These are phyloP conservation scores for Talaromyces atroroseus DNA, from an alignment of 2,329 filamentous ascomycete species.

Conservation along the genomic window DNA sequence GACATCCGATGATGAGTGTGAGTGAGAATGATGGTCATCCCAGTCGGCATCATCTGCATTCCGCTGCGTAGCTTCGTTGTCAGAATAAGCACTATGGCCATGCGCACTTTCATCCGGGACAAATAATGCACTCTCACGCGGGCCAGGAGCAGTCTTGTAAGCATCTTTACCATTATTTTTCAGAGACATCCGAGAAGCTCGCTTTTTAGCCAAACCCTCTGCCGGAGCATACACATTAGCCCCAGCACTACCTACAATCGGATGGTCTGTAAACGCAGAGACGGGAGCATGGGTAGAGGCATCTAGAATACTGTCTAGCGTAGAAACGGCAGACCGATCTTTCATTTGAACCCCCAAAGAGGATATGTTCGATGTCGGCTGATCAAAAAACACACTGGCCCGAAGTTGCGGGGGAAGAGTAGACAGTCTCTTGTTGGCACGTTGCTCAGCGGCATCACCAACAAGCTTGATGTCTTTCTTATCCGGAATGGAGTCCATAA, in stretches of 20 bases:
- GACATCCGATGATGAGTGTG: slow-evolving; percentile 10
- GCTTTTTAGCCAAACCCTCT: slow-evolving; percentile 20
- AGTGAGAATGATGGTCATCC: slow-evolving; percentile 17
- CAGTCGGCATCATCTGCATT: slow-evolving; percentile 17
- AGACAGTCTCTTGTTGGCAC: slow-evolving; percentile 33
- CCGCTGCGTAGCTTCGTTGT: slow-evolving; percentile 21
- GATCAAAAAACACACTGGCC: slow-evolving; percentile 87
- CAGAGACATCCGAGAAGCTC: slow-evolving; percentile 18
- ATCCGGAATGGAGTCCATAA: slow-evolving; percentile 54
- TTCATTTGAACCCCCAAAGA: slow-evolving; percentile 53
- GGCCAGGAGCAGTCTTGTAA: slow-evolving; percentile 15
- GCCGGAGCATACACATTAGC: slow-evolving; percentile 65
- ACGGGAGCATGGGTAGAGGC: slow-evolving; percentile 85
- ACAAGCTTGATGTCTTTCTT: slow-evolving; percentile 39
- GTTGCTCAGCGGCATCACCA: slow-evolving; percentile 18
- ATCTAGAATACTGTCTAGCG: slow-evolving; percentile 85
- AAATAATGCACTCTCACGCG: slow-evolving; percentile 8
- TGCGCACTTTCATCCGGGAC: slow-evolving; percentile 1
- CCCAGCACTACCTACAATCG: slow-evolving; percentile 70
- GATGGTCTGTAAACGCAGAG: slow-evolving; percentile 84
- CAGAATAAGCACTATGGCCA: background rate
- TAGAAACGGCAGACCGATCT: slow-evolving; percentile 78
- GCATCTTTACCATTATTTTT: slow-evolving; percentile 27
- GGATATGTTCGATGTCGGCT: slow-evolving; percentile 44
- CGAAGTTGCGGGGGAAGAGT: slow-evolving; percentile 75